Conservation (phyloP, 805 yeast species). For the Wickerhamiella occidentalis region DNA sequence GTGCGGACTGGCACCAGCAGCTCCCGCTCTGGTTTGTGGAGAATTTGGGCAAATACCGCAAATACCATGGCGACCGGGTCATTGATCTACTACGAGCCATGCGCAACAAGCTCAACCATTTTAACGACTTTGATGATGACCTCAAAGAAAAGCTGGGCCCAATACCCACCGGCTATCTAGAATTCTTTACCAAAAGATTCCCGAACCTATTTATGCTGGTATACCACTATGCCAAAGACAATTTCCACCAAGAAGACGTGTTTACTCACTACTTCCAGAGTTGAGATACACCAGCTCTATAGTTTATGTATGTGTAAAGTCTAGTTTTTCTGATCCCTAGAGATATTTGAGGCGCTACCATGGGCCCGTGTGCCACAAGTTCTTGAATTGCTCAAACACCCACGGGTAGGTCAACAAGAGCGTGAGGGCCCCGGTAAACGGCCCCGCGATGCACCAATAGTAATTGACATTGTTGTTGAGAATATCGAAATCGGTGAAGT, state of each 20-base stretch:
- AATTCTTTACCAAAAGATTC: slow-evolving; percentile 60
- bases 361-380: not conserved
- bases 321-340: no score
- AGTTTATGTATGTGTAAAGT: not conserved
- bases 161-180: slow-evolving; percentile 72
- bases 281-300: not conserved
- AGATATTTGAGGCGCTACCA: no score
- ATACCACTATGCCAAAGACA: slow-evolving; percentile 46
- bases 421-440: slow-evolving; percentile 26
- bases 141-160: slow-evolving; percentile 60
- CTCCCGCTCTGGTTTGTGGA: slow-evolving; percentile 66
- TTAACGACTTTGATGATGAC: slow-evolving; percentile 54
- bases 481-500: slow-evolving; percentile 35
- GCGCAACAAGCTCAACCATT: slow-evolving; percentile 90
- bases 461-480: slow-evolving; percentile 31
- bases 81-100: slow-evolving; percentile 82
- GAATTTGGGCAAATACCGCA: slow-evolving; percentile 81
- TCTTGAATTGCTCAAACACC: slow-evolving; percentile 11
- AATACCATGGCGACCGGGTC: slow-evolving; percentile 63
- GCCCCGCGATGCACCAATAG: slow-evolving; percentile 39
- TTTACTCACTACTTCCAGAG: slow-evolving; percentile 34
- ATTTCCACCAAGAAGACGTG: slow-evolving; percentile 52
- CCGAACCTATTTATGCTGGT: slow-evolving; percentile 70
- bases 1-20: slow-evolving; percentile 62
- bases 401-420: slow-evolving; percentile 23